Evolutionary conservation across 1,139 yeast genomes (phyloP), one percentile per base, ranked within the genome.

Genomic region (Candida freyschussii): DNA sequence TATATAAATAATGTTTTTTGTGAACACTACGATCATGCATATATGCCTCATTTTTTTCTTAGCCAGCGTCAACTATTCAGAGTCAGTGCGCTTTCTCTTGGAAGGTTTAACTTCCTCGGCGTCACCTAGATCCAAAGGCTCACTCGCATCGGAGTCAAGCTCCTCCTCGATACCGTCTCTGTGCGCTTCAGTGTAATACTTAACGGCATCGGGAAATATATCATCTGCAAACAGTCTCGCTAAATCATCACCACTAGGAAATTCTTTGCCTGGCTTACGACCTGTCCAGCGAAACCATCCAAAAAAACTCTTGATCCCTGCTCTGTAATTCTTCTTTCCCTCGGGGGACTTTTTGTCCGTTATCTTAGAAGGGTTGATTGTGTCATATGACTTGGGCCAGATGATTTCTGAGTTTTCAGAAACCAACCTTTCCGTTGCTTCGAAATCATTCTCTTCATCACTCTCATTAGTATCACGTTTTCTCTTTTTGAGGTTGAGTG

Each of bases 211-310:
- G 14, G 86, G 84, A 48, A 72, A 81, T 21, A 82, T 54, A 48
- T 81, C 87, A 27, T 80, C 86, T 3, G 69, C 65, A 12, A 82
- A 63, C 31, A 81, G 59, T 28, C 74, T 61, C 1, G 89, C 76
- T 41, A 82, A 62, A 11, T 78, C 85, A 44, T 77, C 87, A 11
- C 89, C 91, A 42, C 68, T 65, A 43, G 87, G 69, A 49, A 74
- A 80, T 49, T 81, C 89, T 50, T 80, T 80, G 2, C 84, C 84
- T 1, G 82, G 80, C 47, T 76, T 78, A 31, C 54, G 55, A 1
- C 89, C 91, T 0, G 89, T 79, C 91, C 91, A 81, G 28, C 63
- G 60, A 49, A 80, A 80, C 75, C 82, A 81, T 4, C 85, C 75
- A 55, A 80, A 80, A 47, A 81, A 73, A 6, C 85, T 75, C 50